These are phyloP conservation scores for Strobilomyces dryophilus DNA, from an alignment of 768 basidiomycete genomes.

Conservation along the genomic window DNA sequence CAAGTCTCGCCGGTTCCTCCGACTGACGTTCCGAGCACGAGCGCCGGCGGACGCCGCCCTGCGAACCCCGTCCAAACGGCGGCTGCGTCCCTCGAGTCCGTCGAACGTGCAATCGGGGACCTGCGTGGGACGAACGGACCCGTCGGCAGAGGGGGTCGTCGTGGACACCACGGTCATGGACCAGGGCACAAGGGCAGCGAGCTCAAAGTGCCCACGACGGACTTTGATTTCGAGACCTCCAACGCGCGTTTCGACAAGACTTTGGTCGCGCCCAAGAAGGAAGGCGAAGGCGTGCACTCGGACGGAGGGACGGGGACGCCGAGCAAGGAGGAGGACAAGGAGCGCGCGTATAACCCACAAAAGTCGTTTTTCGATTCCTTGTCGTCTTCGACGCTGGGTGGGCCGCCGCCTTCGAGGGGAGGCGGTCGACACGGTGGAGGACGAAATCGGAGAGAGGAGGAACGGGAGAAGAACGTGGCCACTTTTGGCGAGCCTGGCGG, in stretches of 20 bases:
- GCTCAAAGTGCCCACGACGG: slow-evolving; percentile 61
- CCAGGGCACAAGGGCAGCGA: slow-evolving; percentile 32
- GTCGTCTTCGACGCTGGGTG: slow-evolving; percentile 44
- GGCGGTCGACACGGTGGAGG: slow-evolving; percentile 42
- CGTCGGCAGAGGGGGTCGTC: slow-evolving; percentile 39
- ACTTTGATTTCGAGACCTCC: slow-evolving; percentile 77
- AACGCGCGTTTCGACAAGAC: slow-evolving; percentile 83
- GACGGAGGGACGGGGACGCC: slow-evolving; percentile 27
- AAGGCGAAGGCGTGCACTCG: slow-evolving; percentile 29
- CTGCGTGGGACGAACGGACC: slow-evolving; percentile 38
- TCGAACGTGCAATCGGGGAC: slow-evolving; percentile 55
- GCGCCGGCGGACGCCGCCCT: slow-evolving; percentile 29
- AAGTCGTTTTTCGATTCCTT: slow-evolving; percentile 80
- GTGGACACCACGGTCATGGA: slow-evolving; percentile 28
- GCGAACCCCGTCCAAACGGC: slow-evolving; percentile 63
- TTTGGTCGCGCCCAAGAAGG: slow-evolving; percentile 40
- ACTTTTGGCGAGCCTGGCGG: slow-evolving; percentile 87
- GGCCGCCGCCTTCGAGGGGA: slow-evolving; percentile 31
- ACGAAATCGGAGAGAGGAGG: slow-evolving; percentile 73
- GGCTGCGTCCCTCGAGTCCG: slow-evolving; percentile 68
- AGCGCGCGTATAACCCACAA: slow-evolving; percentile 65
- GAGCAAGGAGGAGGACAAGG: slow-evolving; percentile 35
- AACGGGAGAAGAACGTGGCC: slow-evolving; percentile 78
- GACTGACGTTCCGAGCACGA: slow-evolving; percentile 23
- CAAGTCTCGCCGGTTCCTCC: slow-evolving; percentile 17